Evolutionary conservation across 2,329 filamentous ascomycete species (phyloP).

Genomic region (Pseudomassariella vexata): DNA sequence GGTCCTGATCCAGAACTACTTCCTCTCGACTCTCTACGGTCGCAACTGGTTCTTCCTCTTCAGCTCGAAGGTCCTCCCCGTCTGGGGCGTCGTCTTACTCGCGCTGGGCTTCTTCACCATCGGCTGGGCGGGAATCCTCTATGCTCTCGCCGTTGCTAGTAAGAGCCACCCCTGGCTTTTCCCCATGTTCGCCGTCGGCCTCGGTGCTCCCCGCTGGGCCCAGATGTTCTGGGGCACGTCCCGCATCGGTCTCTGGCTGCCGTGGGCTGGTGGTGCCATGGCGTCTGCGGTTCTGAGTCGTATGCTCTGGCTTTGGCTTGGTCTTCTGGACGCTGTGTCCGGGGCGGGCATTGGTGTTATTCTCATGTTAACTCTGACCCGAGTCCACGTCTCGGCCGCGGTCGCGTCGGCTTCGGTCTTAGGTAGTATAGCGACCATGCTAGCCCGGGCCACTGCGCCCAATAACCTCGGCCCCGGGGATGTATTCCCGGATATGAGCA

Average conservation of each 20-base stretch:
- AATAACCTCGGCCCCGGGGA: conserved; percentile 55
- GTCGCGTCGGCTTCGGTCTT: conserved; percentile 56
- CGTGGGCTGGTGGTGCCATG: too few relatives aligned
- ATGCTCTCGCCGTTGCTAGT: conserved; percentile 46
- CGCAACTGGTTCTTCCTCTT: conserved; percentile 63
- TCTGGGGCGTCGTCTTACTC: conserved; percentile 53
- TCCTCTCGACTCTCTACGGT: conserved; percentile 59
- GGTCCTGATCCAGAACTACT: conserved; percentile 62
- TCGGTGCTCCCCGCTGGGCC: conserved; percentile 60
- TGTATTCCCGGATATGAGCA: conserved; percentile 57
- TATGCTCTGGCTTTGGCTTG: conserved; percentile 61
- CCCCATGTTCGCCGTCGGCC: conserved; percentile 61
- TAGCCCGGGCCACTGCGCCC: conserved; percentile 54
- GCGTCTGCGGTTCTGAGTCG: conserved; percentile 51
- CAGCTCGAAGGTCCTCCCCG: conserved; percentile 46
- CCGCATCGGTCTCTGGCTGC: conserved; percentile 58
- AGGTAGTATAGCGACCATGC: conserved; percentile 56
- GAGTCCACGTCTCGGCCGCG: conserved; percentile 59
- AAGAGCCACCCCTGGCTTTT: conserved; percentile 60
- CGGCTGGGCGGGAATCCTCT: conserved; percentile 50
- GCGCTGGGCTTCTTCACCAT: conserved; percentile 47
- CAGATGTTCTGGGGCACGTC: conserved; percentile 63
- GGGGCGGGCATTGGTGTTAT: conserved; percentile 65
- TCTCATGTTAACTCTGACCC: conserved; percentile 57
- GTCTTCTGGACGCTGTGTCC: conserved; percentile 58